A percentile compares a stretch with the other conserved stretches of the same genome.
Conservation (phyloP, 2,329 filamentous ascomycete genomes). For the Helotiales sp. region DNA sequence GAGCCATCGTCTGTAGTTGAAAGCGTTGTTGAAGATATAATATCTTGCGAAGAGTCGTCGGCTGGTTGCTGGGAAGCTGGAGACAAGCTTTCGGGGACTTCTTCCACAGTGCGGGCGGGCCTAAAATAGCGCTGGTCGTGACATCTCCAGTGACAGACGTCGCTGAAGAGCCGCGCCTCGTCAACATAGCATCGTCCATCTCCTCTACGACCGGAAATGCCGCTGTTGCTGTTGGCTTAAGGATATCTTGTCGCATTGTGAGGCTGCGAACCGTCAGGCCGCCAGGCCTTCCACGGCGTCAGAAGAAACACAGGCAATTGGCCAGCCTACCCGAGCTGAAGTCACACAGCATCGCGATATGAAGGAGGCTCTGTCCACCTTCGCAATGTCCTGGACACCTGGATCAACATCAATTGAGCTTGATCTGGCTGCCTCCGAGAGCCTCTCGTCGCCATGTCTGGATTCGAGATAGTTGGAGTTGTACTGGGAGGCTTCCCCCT, state of each 20-base stretch:
- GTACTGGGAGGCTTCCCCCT: conserved; percentile 27
- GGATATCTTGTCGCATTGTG: neutral
- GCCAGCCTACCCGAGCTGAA: neutral
- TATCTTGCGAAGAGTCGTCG: neutral
- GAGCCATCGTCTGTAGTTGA: neutral
- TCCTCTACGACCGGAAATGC: neutral
- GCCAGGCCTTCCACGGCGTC: neutral
- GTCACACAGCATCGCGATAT: neutral
- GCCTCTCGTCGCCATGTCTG: conserved; percentile 19
- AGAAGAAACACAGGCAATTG: neutral
- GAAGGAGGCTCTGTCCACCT: neutral
- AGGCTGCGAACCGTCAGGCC: neutral
- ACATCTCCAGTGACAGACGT: neutral
- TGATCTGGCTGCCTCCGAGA: neutral
- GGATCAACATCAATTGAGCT: neutral
- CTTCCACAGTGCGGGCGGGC: neutral
- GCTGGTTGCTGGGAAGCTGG: neutral
- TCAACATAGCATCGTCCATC: neutral
- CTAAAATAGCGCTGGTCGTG: neutral
- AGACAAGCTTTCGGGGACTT: neutral
- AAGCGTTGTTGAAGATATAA: neutral
- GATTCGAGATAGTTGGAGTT: conserved; percentile 25
- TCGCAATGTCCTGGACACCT: neutral
- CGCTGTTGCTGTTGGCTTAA: neutral
- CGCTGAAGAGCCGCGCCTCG: neutral